Evolutionary conservation across 345 rosid genomes (phyloP).

Genomic region (Nasturtium officinale): DNA sequence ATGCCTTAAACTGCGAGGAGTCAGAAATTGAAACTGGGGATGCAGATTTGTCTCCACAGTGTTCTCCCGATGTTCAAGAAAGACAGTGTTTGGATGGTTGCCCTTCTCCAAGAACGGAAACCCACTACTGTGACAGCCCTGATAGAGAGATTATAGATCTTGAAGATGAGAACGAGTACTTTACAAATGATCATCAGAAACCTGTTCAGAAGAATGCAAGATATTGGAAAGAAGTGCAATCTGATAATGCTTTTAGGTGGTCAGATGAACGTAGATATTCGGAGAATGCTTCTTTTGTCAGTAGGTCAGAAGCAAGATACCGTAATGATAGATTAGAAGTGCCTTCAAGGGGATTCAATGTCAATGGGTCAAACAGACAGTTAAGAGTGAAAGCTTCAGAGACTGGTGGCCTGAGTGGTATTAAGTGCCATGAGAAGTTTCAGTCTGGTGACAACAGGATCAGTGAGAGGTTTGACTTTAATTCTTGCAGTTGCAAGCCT

Average conservation of each 20-base stretch:
- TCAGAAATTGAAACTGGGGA: slow-evolving; percentile 51
- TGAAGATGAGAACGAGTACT: slow-evolving; percentile 59
- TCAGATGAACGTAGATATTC: slow-evolving; percentile 58
- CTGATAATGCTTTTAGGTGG: slow-evolving; percentile 66
- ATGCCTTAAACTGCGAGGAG: slow-evolving; percentile 45
- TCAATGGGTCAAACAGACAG: slow-evolving; percentile 57
- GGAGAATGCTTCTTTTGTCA: slow-evolving; percentile 50
- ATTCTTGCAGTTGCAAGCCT: slow-evolving; percentile 69
- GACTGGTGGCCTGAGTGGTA: slow-evolving; percentile 53
- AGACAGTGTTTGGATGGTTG: slow-evolving; percentile 44
- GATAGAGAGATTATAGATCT: slow-evolving; percentile 36
- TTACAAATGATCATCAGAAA: slow-evolving; percentile 57
- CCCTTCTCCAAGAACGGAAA: slow-evolving; percentile 44
- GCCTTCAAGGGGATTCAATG: slow-evolving; percentile 59
- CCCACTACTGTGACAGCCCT: slow-evolving; percentile 49
- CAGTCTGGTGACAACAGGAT: slow-evolving; percentile 50
- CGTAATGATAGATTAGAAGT: slow-evolving; percentile 59
- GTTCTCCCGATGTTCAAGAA: slow-evolving; percentile 57
- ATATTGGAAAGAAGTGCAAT: slow-evolving; percentile 58
- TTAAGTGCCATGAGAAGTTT: slow-evolving; percentile 62
- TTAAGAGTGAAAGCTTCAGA: slow-evolving; percentile 54
- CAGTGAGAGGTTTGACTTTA: slow-evolving; percentile 62
- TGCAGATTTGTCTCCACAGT: slow-evolving; percentile 52
- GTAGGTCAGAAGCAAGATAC: slow-evolving; percentile 63
- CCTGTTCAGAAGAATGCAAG: slow-evolving; percentile 58